Base-by-base conservation (phyloP, 345 rosid species). In the Combretum micranthum region DNA sequence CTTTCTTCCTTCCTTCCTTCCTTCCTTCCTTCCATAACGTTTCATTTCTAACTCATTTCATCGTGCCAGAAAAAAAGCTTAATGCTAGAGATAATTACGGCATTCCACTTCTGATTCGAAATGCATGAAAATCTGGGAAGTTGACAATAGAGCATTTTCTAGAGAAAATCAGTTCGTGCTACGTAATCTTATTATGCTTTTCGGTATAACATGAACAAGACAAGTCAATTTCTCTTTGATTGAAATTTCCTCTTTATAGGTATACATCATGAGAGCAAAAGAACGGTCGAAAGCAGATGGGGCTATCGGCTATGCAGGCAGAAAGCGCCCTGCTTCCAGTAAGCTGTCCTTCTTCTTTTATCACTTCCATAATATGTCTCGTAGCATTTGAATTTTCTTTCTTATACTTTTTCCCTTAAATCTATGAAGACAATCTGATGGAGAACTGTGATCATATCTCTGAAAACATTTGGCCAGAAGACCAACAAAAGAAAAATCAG, bases 221-320 rank as follows among this genome's bases (percentile, higher is more conserved):
- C 26, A 25, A 25, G 5, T 32, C 9, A 32, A 0, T 0, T 32
- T 32, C 9, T 32, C 9, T 32, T 32, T 11, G 9, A 32, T 32
- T 32, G 39, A 32, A 47, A 32, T 22, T 50, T 47, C 39, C 17
- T 47, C 14, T 39, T 50, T 7, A 32, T 32, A 65, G 69, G 69
- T 65, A 14, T 53, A 57, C 32, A 25, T 65, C 32, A 48, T 65
- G 25, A 65, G 57, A 22, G 63, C 47, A 32, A 26, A 52, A 43
- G 44, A 39, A 17, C 32, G 44, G 44, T 18, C 21, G 18, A 44
- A 15, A 37, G 21, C 49, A 11, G 51, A 45, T 45, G 62, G 69
- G 43, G 42, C 65, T 13, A 19, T 20, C 23, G 11, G 51, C 13
- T 37, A 52, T 65, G 69, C 63, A 25, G 17, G 57, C 53, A 13